Percentiles rank a stretch among this genome's conserved stretches.
Evolutionary conservation across 2,329 filamentous ascomycete species (phyloP).

Genomic region (Ceratocystis papillata): DNA sequence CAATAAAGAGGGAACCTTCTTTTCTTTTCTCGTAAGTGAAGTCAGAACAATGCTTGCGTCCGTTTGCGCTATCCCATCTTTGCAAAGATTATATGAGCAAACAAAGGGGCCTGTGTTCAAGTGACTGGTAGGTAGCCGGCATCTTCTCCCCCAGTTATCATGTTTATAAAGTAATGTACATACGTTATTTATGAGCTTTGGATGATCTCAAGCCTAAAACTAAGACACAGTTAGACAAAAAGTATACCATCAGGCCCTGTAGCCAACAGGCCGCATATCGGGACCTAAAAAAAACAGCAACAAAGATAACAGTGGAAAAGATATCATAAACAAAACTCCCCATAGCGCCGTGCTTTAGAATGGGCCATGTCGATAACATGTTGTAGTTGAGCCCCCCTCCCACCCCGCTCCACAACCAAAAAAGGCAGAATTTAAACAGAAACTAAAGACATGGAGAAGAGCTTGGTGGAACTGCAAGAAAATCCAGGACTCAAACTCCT

Average conservation of each 20-base stretch:
- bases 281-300: neutral
- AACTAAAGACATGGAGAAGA: neutral
- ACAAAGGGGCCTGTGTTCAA: too few species aligned
- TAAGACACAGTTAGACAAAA: neutral
- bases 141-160: too few species aligned
- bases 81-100: too few species aligned
- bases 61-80: too few species aligned
- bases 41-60: too few species aligned
- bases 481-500: neutral
- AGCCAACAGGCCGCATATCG: neutral
- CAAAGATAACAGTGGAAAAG: neutral
- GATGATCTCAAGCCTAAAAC: too few species aligned
- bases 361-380: neutral
- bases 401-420: neutral
- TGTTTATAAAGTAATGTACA: too few species aligned
- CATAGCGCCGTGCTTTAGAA: slow-evolving; percentile 7
- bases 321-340: neutral
- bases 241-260: neutral
- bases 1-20: too few species aligned
- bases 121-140: too few species aligned
- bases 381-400: neutral
- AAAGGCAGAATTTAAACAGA: neutral
- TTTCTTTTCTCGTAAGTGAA: too few species aligned
- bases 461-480: neutral
- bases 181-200: too few species aligned